Evolutionary conservation across 2,329 filamentous ascomycete species (phyloP), one percentile per base, ranked within the genome.

Genomic region (Cryphonectria carpinicola): DNA sequence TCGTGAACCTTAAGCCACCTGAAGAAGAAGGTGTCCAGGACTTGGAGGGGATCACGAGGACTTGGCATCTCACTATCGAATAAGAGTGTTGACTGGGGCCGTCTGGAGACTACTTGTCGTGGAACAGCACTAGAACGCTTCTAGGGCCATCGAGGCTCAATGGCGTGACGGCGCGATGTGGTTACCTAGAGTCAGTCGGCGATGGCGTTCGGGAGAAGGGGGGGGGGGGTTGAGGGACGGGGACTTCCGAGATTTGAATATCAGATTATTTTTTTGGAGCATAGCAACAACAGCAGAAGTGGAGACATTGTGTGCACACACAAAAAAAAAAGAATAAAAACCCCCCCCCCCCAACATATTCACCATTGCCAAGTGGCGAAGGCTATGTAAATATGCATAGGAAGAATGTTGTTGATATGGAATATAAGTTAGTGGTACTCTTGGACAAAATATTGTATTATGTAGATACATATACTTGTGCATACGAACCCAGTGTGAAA

Each of bases 21-120:
- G 61, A 64, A 64, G 39, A n/a, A 64, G 61, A 64, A 64, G 61
- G 61, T 43, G 61, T 63, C 28, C 39, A 19, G 19, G n/a, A 4
- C 1, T 2, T 63, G 61, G 22, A 22, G 22, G 60, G 19, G 32
- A 25, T 41, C 19, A 62, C 60, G 37, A 41, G n/a, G 60, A 25
- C 60, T 62, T 62, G 60, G 60, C 60, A 62, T n/a, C 19, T 62
- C 3, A 62, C 32, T 62, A 41, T 62, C n/a, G 22, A 41, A 2
- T 19, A 32, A 25, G 25, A 5, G 28, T 58, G 28, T 49, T 49
- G 43, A 19, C 19, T 49, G 43, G 19, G 17, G 14, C 17, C 43
- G 1, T 11, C 10, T 39, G 37, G 37, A 39, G 37, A 3, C n/a
- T 28, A 17, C 52, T 32, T 14, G 25, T 17, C 13, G 28, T 32